Evolutionary conservation across 2,329 filamentous ascomycete genomes (phyloP), one percentile per base, ranked within the genome.

Genomic region (Colletotrichum sp.): DNA sequence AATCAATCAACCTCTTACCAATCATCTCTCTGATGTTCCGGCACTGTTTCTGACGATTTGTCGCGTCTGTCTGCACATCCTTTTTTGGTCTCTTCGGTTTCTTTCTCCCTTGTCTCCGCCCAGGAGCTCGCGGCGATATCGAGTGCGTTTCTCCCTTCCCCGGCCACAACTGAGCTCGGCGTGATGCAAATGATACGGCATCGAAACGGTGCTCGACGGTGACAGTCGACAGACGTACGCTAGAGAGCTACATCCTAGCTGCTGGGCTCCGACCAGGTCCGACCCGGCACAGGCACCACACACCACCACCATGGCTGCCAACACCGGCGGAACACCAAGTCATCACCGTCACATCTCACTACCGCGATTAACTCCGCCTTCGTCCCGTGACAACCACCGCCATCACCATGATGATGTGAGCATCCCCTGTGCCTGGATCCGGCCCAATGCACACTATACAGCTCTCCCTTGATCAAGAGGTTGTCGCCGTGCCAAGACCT

Each of bases 331-430:
- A 63, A 72, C 55, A 72, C 36, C 30, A 73, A 68, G 44, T 69
- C 64, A 59, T 67, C 59, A 44, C 57, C 21, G n/a, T 68, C 64
- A 65, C 70, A 65, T 76, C 69, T 75, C 63, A 68, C 32, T n/a
- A 21, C 21, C 18, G 13, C 57, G 55, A 72, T 64, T 32, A 24
- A 16, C 55, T 75, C 57, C 68, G 57, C 18, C 39, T 32, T 57
- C 34, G 64, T 64, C 70, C 69, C 55, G 32, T 76, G 73, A 76
- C 63, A 64, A n/a, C 64, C 36, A 68, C 39, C 28, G 34, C 24
- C 69, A n/a, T 34, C 70, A 16, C 59, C 13, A 10, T 44, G 32
- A 73, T 49, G 26, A 68, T 55, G 69, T 57, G 73, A 73, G 69
- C 39, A 55, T 30, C 34, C 55, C 63, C 16, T 59, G 63, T 64